A percentile compares a stretch with the other conserved stretches of the same genome.
phyloP scores from a whole-genome alignment of 2,329 filamentous ascomycete species.

The Trichoderma koningii region DNA sequence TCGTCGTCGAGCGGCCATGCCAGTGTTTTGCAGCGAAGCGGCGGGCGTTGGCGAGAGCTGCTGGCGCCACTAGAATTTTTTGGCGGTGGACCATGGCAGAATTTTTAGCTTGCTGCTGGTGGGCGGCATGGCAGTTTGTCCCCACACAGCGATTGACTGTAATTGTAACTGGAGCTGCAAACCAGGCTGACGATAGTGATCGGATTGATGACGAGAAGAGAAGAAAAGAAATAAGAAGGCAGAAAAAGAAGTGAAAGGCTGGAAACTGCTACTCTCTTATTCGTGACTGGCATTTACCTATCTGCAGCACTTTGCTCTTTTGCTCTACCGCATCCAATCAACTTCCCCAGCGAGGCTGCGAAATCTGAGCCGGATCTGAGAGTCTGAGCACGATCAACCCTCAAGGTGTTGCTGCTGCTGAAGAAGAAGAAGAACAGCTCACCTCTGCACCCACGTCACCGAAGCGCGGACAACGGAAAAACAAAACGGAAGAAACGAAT shows the following conservation, averaged over 20 bases:
- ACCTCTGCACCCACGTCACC: neutral
- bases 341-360: too few species aligned
- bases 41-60: conserved; percentile 20
- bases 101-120: conserved; percentile 33
- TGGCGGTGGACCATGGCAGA: conserved; percentile 51
- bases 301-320: too few species aligned
- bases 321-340: too few species aligned
- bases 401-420: too few species aligned
- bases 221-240: neutral
- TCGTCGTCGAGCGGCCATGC: conserved; percentile 23
- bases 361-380: too few species aligned
- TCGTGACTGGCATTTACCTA: too few species aligned
- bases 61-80: conserved; percentile 40
- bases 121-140: conserved; percentile 2
- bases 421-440: too few species aligned
- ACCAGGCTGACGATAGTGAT: neutral
- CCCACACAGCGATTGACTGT: neutral
- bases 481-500: neutral
- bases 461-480: neutral
- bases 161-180: neutral
- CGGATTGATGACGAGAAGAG: neutral
- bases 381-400: too few species aligned
- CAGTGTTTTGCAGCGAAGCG: conserved; percentile 14
- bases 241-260: neutral
- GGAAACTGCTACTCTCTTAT: too few species aligned